Evolutionary conservation across 352 stramenopile species (phyloP), one percentile per base, ranked within the genome.

Genomic region (Phytophthora cajani): DNA sequence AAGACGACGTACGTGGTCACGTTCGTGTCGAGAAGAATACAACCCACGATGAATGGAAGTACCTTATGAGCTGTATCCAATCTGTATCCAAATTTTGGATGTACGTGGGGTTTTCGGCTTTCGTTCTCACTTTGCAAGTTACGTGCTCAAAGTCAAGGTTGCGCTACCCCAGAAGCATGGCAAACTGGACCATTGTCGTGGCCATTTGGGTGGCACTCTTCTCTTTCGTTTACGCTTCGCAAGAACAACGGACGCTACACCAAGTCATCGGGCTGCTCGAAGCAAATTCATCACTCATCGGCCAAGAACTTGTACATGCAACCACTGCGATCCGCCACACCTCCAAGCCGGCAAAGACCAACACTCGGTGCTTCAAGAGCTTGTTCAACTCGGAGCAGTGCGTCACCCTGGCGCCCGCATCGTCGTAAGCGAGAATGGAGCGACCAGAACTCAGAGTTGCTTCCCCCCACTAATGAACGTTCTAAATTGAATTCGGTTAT

Each of bases 231-330:
- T 52, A 32, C 11, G 32, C 30, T 58, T 17, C 7, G 38, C 1
- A 58, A 52, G 46, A 58, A 14, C 8, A 47, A 9, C 46, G 32
- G 5, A 58, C 50, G 47, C 47, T 58, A 40, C 47, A 46, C 51
- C 44, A 51, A 44, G 14, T 17, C 23, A 5, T 36, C 9, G 32
- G 42, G n/a, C 14, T 65, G 36, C 46, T 58, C 19, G 38, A 65
- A 16, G 19, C 47, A 12, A 58, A 57, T 5, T 50, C 19, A 3
- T 58, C 59, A 11, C 47, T 51, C 5, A 21, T 12, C 16, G 42
- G 2, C 17, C 42, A 50, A 5, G 42, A 50, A 50, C 17, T 19
- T 21, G 16, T 50, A 23, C 42, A n/a, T 23, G 42, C 42, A 21
- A 12, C 16, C 42, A 50, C 16, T 12, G n/a, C 3, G 9, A 23